Percentiles rank a stretch among this genome's conserved stretches.
These are phyloP conservation scores for Apocynum venetum DNA, from an alignment of 257 asterid genomes.

Conservation along the genomic window DNA sequence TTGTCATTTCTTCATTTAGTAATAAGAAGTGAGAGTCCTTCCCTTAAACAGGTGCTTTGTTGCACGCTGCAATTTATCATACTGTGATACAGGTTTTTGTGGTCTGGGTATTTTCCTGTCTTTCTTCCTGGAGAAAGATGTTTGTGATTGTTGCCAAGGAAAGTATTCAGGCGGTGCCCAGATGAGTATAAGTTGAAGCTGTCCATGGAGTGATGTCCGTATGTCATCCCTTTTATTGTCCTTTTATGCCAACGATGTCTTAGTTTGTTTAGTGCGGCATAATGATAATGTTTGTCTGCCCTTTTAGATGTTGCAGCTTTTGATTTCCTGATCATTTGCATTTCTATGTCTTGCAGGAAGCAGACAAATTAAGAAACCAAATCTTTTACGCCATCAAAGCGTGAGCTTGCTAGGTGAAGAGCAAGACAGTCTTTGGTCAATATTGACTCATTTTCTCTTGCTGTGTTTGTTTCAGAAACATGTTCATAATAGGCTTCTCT, in stretches of 20 bases:
- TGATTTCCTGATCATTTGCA: neutral
- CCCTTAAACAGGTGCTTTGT: neutral
- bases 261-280: neutral
- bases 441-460: neutral
- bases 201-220: neutral
- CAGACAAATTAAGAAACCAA: neutral
- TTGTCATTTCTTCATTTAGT: neutral
- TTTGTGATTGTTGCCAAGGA: neutral
- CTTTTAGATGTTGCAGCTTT: neutral
- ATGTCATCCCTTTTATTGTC: neutral
- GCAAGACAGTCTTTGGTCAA: neutral
- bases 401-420: neutral
- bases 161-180: neutral
- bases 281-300: slow-evolving; percentile 1
- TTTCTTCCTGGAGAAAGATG: neutral
- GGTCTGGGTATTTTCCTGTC: neutral
- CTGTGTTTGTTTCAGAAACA: neutral
- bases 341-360: slow-evolving; percentile 1
- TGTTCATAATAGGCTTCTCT: neutral
- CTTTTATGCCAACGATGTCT: neutral
- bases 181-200: neutral
- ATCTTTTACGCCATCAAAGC: neutral
- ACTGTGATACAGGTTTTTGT: neutral
- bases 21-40: neutral
- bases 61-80: neutral